phyloP scores from a whole-genome alignment of 495 filamentous ascomycete species.

The Trichoderma gamsii region DNA sequence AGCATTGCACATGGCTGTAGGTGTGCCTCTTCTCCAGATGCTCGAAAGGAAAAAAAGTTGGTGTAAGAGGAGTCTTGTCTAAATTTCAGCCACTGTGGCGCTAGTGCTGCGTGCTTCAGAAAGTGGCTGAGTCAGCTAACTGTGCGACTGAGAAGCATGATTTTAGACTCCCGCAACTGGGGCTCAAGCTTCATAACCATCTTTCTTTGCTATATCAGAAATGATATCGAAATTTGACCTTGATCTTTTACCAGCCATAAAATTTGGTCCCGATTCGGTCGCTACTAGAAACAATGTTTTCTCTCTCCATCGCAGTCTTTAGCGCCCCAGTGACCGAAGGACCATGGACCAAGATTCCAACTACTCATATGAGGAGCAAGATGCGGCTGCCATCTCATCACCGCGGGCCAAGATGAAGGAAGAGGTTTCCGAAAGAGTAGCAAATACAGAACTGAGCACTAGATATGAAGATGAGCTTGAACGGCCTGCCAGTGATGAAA shows the following conservation, averaged over 20 bases:
- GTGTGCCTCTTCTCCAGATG: not conserved
- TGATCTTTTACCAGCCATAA: not conserved
- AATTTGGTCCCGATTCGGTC: not conserved
- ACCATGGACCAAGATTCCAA: conserved; percentile 18
- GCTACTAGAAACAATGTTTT: not conserved
- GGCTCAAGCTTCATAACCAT: not conserved
- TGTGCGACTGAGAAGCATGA: not conserved
- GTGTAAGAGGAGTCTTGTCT: conserved; percentile 4
- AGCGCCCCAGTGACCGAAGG: conserved; percentile 2
- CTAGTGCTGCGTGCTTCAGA: not conserved
- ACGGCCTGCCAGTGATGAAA: not conserved
- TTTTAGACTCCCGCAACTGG: not conserved
- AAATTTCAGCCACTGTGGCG: conserved; percentile 11
- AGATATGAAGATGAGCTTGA: not conserved
- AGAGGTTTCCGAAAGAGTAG: conserved; percentile 7
- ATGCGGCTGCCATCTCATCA: not conserved
- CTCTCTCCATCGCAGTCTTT: not conserved
- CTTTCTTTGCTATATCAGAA: not conserved
- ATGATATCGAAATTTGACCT: not conserved
- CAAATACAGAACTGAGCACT: not conserved
- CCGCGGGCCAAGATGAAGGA: conserved; percentile 4
- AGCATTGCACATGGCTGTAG: conserved; percentile 16
- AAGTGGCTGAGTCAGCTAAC: conserved; percentile 3
- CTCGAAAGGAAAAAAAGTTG: not conserved
- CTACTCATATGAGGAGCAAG: conserved; percentile 1